Conservation (phyloP, 257 asterid species). For the Gentiana macrophylla region DNA sequence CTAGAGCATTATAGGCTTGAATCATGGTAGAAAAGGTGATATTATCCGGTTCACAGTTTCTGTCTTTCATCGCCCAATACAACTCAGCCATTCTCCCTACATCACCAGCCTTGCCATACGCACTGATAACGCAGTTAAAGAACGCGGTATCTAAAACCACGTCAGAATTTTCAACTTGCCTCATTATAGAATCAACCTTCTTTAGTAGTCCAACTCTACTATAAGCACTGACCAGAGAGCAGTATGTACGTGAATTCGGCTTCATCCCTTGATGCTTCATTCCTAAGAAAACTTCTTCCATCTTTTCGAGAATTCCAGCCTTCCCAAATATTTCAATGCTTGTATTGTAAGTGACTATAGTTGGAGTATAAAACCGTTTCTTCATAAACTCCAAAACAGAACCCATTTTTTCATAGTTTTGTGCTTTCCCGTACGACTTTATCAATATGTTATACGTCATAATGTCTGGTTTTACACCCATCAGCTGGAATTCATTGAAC, state of each 20-base stretch:
- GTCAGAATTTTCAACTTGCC: constrained; percentile 76
- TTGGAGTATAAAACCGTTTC: constrained; percentile 65
- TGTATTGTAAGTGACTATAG: constrained; percentile 64
- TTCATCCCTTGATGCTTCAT: constrained; percentile 82
- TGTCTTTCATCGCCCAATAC: constrained; percentile 50
- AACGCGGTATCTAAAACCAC: constrained; percentile 70
- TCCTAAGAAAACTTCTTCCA: constrained; percentile 69
- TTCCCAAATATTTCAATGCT: constrained; percentile 72
- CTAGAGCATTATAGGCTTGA: constrained; percentile 48
- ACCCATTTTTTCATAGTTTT: constrained; percentile 52
- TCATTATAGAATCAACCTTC: constrained; percentile 54
- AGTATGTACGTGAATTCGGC: constrained; percentile 75
- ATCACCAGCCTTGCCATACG: constrained; percentile 72
- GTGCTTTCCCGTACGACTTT: constrained; percentile 53
- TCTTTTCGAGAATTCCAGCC: constrained; percentile 48
- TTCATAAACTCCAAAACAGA: constrained; percentile 61
- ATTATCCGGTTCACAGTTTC: constrained; percentile 61
- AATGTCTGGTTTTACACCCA: constrained; percentile 73
- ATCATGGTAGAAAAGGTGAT: constrained; percentile 63
- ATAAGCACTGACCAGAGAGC: constrained; percentile 65
- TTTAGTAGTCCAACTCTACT: constrained; percentile 50
- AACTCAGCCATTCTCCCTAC: constrained; percentile 57
- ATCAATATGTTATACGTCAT: constrained; percentile 67
- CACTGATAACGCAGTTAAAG: constrained; percentile 66
- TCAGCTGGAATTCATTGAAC: constrained; percentile 77